phyloP scores from a whole-genome alignment of 2,329 filamentous ascomycete species.

The Aspergillus eucalypticola region DNA sequence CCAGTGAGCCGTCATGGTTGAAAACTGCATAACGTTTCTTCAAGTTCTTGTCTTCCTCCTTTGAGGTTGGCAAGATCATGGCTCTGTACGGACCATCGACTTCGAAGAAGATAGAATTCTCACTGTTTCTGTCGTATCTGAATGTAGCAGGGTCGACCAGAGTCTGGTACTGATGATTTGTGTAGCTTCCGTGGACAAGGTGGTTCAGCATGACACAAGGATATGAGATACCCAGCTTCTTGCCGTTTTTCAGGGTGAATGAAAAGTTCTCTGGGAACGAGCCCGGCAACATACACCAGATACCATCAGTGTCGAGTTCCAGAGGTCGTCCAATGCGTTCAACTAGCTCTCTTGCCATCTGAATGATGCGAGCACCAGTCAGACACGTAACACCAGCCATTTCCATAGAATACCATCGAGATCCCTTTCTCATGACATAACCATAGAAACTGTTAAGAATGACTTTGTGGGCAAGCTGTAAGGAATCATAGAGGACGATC shows the following conservation, averaged over 20 bases:
- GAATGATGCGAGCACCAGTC: slow-evolving; percentile 94
- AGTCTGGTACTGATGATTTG: slow-evolving; percentile 96
- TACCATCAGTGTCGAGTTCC: slow-evolving; percentile 96
- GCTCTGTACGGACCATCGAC: slow-evolving; percentile 97
- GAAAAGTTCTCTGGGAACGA: slow-evolving; percentile 95
- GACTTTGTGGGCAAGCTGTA: slow-evolving; percentile 97
- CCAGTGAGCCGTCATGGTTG: slow-evolving; percentile 93
- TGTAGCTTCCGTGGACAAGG: slow-evolving; percentile 89
- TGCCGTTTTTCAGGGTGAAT: slow-evolving; percentile 92
- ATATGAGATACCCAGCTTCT: slow-evolving; percentile 95
- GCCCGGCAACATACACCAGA: slow-evolving; percentile 98
- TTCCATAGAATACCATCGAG: slow-evolving; percentile 98
- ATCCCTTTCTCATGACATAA: slow-evolving; percentile 99
- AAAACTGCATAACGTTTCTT: slow-evolving; percentile 99
- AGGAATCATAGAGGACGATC: slow-evolving; percentile 92
- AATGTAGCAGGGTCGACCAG: slow-evolving; percentile 75
- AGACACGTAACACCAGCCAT: slow-evolving; percentile 99
- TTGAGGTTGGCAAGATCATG: slow-evolving; percentile 95
- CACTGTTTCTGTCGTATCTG: slow-evolving; percentile 94
- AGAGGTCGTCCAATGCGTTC: slow-evolving; percentile 90
- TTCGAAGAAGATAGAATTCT: slow-evolving; percentile 99
- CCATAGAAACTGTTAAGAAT: slow-evolving; percentile 99
- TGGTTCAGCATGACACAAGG: slow-evolving; percentile 99
- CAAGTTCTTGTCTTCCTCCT: slow-evolving; percentile 98
- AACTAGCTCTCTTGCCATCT: slow-evolving; percentile 89